A percentile compares a stretch with the other conserved stretches of the same genome.
Evolutionary conservation across 768 basidiomycete genomes (phyloP).

Genomic region (Ephemerocybe angulata): DNA sequence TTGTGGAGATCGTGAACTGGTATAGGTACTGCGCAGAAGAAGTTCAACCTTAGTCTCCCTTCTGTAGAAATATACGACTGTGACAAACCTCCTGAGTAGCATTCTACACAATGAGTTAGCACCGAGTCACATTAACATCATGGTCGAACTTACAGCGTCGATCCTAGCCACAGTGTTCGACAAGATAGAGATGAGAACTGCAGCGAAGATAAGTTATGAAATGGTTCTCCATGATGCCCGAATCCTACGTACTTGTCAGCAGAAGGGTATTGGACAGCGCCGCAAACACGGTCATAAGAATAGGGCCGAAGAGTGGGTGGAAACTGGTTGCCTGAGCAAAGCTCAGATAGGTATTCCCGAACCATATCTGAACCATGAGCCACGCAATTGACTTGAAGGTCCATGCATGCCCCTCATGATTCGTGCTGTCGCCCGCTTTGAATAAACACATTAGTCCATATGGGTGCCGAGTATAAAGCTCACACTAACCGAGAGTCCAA

Average conservation of each 20-base stretch:
- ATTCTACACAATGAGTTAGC: conserved; percentile 28
- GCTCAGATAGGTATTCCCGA: conserved; percentile 68
- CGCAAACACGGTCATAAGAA: conserved; percentile 77
- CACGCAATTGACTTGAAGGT: conserved; percentile 60
- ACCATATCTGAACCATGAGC: conserved; percentile 87
- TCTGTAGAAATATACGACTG: conserved; percentile 1
- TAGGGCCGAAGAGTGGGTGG: conserved; percentile 69
- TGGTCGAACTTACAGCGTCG: conserved; percentile 50
- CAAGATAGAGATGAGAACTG: conserved; percentile 82
- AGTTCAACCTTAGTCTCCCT: neutral
- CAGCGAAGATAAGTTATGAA: too few relatives aligned
- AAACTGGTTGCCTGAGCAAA: conserved; percentile 57
- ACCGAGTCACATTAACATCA: too few relatives aligned
- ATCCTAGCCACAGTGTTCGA: conserved; percentile 88
- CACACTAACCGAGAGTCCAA: conserved; percentile 42
- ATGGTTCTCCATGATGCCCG: neutral
- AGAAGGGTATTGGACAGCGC: conserved; percentile 76
- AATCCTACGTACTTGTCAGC: conserved; percentile 62
- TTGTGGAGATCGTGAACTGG: conserved; percentile 81
- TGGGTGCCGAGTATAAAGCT: too few relatives aligned
- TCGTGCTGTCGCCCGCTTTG: conserved; percentile 10
- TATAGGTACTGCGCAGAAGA: conserved; percentile 69
- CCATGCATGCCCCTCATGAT: conserved; percentile 25
- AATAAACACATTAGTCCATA: neutral
- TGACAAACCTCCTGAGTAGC: conserved; percentile 44